A percentile compares a stretch with the other conserved stretches of the same genome.
These are phyloP conservation scores for Cladosporium halotolerans DNA, from an alignment of 2,329 filamentous ascomycete genomes.

Conservation along the genomic window DNA sequence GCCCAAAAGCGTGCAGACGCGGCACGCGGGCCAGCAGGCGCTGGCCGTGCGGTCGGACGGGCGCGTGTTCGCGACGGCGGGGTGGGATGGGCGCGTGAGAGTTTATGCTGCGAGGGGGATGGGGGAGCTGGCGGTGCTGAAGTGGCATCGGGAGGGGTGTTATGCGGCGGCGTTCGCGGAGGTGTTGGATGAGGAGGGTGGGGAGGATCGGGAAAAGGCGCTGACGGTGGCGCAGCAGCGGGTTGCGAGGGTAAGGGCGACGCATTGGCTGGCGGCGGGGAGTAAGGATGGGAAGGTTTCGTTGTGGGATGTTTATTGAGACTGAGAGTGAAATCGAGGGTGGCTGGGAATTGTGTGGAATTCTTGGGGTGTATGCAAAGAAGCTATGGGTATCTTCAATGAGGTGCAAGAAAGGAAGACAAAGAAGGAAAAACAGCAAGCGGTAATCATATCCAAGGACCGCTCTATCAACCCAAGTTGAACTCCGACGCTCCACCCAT, in stretches of 20 bases:
- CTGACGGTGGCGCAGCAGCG: constrained; percentile 31
- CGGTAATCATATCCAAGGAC: background rate
- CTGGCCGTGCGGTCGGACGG: constrained; percentile 72
- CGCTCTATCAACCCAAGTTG: constrained; percentile 46
- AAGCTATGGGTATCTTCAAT: constrained; percentile 12
- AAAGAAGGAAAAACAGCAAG: background rate
- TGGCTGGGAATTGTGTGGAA: background rate
- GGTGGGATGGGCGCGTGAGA: constrained; percentile 79
- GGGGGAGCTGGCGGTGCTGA: constrained; percentile 83
- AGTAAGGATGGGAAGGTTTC: constrained; percentile 94
- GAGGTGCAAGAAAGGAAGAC: background rate
- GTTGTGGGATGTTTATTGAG: constrained; percentile 82
- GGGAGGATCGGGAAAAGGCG: background rate
- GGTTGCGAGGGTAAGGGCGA: constrained; percentile 53
- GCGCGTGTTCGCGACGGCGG: constrained; percentile 78
- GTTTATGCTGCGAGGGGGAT: constrained; percentile 73
- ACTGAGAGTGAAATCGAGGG: background rate
- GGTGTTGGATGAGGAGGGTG: constrained; percentile 21
- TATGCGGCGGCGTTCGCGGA: constrained; percentile 70
- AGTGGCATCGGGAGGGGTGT: constrained; percentile 87
- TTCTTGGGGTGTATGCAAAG: constrained; percentile 1
- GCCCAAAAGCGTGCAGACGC: constrained; percentile 56
- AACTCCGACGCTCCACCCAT: constrained; percentile 51
- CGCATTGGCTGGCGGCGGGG: constrained; percentile 85
- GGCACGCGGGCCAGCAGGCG: constrained; percentile 84